Conservation (phyloP, 2,329 filamentous ascomycete genomes). For the Colletotrichum sp. region DNA sequence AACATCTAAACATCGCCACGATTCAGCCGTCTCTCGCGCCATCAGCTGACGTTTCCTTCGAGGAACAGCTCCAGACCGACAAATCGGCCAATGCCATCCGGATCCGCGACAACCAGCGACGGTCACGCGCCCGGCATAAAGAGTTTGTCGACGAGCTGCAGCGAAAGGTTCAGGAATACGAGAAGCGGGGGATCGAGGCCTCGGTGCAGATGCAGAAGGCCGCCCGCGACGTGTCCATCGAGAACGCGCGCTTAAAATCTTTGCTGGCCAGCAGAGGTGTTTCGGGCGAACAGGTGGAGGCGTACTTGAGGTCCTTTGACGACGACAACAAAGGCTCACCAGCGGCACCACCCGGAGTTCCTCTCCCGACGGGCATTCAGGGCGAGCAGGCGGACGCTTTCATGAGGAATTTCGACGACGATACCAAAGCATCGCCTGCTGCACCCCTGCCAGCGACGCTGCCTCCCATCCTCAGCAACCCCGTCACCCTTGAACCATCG, state of each 20-base stretch:
- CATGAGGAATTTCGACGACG: constrained; percentile 20
- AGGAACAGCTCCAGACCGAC: constrained; percentile 20
- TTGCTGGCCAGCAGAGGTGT: constrained; percentile 47
- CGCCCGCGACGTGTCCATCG: constrained; percentile 52
- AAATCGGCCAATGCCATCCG: constrained; percentile 30
- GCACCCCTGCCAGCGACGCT: not conserved
- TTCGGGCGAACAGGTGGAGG: constrained; percentile 40
- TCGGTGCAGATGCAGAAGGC: constrained; percentile 59
- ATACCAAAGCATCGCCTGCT: constrained; percentile 26
- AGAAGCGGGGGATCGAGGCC: constrained; percentile 52
- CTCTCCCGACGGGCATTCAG: not conserved
- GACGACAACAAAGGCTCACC: constrained; percentile 28
- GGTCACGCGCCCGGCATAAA: constrained; percentile 54
- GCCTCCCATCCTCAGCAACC: constrained; percentile 4
- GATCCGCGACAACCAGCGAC: constrained; percentile 58
- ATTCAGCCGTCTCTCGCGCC: not conserved
- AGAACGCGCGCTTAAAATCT: constrained; percentile 50
- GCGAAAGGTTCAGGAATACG: constrained; percentile 48
- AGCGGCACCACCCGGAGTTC: constrained; percentile 13
- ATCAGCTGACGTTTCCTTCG: constrained; percentile 7
- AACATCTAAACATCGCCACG: not conserved
- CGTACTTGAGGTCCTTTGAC: constrained; percentile 40
- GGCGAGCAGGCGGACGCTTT: not conserved
- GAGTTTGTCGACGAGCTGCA: constrained; percentile 56
- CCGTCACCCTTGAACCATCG: constrained; percentile 5